Evolutionary conservation across 2,329 filamentous ascomycete species (phyloP).

Genomic region (Curvularia eragrostidis): DNA sequence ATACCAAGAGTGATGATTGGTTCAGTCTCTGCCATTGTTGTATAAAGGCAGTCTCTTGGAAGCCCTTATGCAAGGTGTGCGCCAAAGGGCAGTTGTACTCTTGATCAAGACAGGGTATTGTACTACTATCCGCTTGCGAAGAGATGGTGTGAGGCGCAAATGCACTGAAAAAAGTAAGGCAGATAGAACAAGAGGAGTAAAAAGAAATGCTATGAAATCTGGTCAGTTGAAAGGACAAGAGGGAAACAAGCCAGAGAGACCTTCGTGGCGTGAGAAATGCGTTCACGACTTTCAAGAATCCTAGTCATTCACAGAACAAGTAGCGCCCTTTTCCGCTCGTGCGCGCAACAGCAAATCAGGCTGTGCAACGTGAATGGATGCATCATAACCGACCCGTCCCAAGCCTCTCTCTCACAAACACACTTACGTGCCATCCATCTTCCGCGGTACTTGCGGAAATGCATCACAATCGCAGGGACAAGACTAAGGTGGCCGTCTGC

Average conservation of each 20-base stretch:
- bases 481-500: neutral
- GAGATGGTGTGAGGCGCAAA: neutral
- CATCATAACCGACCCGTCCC: neutral
- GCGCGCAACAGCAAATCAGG: neutral
- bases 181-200: neutral
- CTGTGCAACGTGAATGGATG: neutral
- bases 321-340: neutral
- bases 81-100: neutral
- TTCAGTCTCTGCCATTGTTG: slow-evolving; percentile 29
- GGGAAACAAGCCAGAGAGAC: neutral
- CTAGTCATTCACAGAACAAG: neutral
- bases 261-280: neutral
- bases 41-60: neutral
- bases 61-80: neutral
- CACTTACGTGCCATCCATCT: slow-evolving; percentile 14
- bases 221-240: neutral
- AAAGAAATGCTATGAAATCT: neutral
- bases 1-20: slow-evolving; percentile 44
- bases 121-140: neutral
- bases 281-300: neutral
- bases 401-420: neutral
- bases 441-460: slow-evolving; percentile 33
- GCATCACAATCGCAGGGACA: slow-evolving; percentile 7
- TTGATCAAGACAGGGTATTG: neutral
- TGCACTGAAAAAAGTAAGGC: neutral